Evolutionary conservation across 176 grass and related monocot species (phyloP), one percentile per base, ranked within the genome.

Genomic region (Dactylis glomerata): DNA sequence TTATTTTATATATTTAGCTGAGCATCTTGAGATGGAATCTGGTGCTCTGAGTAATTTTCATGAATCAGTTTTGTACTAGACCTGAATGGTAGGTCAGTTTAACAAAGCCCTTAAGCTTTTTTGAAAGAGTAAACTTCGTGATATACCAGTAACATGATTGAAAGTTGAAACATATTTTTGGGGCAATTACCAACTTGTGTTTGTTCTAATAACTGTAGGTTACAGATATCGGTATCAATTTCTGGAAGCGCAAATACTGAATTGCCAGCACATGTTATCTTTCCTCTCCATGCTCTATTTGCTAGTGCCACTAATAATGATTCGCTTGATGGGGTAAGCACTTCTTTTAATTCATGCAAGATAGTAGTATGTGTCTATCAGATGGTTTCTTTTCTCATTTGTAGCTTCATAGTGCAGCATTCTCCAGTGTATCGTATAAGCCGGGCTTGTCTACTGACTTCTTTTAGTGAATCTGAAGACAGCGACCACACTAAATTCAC

Each of bases 241-340:
- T 84, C 88, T 62, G 79, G 69, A 58, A 79, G 51, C 63, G 57
- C 83, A 81, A 94, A 92, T 82, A 24, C 62, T 75, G 85, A 86
- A 86, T 36, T 90, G 81, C 87, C 77, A 82, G 46, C 84, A 46
- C 67, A 58, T 12, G 55, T 77, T 73, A 67, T 94, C 16, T 97
- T 97, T 85, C 94, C 94, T 83, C 37, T 97, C 8, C 90, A 97
- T 50, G 87, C 91, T 74, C 77, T 97, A 31, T 77, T 94, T 82
- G 92, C 86, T 85, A 90, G 76, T 85, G 73, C 92, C 71, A 64
- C 85, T 63, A 41, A 55, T 11, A 56, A 85, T 76, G 68, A 63
- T 86, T 67, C 51, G 70, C 20, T 68, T 76, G 77, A 75, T 84
- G 87, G 85, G 87, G 94, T 96, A 89, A 71, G 83, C 23, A 17